A percentile compares a stretch with the other conserved stretches of the same genome.
Evolutionary conservation across 1,139 yeast genomes (phyloP).

Genomic region (Diutina sp.): DNA sequence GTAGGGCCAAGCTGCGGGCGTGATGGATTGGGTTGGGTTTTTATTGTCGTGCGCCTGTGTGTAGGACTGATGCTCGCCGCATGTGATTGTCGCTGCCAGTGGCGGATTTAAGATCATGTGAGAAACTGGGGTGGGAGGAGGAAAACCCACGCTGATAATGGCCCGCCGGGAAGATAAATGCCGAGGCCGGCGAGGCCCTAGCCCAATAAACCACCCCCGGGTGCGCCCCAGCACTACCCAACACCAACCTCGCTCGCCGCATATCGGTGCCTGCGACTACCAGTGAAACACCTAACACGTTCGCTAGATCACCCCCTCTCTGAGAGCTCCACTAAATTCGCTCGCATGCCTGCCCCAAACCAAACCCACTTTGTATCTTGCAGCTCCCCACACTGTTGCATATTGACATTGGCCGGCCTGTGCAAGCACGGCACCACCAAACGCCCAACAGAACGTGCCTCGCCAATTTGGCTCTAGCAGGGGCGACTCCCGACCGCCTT

Average conservation of each 20-base stretch:
- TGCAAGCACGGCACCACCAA: background rate
- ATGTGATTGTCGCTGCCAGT: slow-evolving; percentile 1
- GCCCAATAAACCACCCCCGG: too few species aligned
- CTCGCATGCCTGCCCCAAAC: background rate
- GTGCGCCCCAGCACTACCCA: too few species aligned
- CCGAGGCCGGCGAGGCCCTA: too few species aligned
- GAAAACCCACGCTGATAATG: too few species aligned
- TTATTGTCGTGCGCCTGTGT: background rate
- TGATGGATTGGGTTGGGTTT: slow-evolving; percentile 1
- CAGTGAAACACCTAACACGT: too few species aligned
- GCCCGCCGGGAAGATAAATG: too few species aligned
- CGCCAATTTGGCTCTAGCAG: background rate
- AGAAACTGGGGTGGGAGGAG: background rate
- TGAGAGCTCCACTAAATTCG: background rate
- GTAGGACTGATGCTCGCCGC: background rate
- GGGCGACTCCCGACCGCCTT: too few species aligned
- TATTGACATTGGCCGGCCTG: background rate
- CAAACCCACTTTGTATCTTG: background rate
- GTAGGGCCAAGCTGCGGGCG: background rate
- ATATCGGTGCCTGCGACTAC: too few species aligned
- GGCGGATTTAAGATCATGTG: background rate
- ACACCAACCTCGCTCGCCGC: too few species aligned
- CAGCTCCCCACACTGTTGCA: background rate
- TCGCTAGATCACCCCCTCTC: background rate
- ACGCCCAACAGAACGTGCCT: background rate